A percentile compares a stretch with the other conserved stretches of the same genome.
Conservation (phyloP, 208 protist genomes). For the Endotrypanum monterogeii region DNA sequence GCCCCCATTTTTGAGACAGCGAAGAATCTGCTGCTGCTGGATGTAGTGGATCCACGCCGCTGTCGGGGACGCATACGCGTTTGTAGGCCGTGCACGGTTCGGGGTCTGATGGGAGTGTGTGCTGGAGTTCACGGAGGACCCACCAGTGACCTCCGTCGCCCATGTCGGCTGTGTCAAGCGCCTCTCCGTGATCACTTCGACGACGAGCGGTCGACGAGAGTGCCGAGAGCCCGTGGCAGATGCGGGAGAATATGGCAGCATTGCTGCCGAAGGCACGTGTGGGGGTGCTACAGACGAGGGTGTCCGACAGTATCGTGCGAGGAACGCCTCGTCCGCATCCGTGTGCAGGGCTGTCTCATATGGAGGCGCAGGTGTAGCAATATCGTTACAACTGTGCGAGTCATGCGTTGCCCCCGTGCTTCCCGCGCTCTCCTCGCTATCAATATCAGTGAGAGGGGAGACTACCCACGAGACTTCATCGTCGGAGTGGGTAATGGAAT, state of each 20-base stretch:
- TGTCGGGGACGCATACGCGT: conserved; percentile 8
- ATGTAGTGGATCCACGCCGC: conserved; percentile 13
- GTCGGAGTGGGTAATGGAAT: too few species aligned
- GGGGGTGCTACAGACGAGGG: background rate
- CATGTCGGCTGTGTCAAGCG: background rate
- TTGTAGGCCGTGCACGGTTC: background rate
- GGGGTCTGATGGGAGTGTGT: background rate
- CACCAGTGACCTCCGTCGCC: conserved; percentile 18
- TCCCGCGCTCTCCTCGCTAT: background rate
- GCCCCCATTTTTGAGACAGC: background rate
- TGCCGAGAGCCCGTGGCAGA: background rate
- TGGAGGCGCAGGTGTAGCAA: background rate
- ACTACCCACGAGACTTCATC: background rate
- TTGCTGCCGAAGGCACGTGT: conserved; percentile 1
- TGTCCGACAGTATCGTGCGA: background rate
- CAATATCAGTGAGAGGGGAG: background rate
- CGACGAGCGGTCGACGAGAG: background rate
- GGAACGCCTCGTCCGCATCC: conserved; percentile 11
- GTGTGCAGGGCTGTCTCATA: background rate
- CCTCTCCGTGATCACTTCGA: conserved; percentile 21
- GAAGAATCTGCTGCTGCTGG: conserved; percentile 7
- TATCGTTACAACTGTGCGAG: background rate
- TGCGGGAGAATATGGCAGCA: background rate
- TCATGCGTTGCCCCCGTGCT: background rate
- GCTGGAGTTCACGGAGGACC: conserved; percentile 21